Percentiles rank a stretch among this genome's conserved stretches.
Conservation (phyloP, 352 stramenopile genomes). For the Lagenidium giganteum region DNA sequence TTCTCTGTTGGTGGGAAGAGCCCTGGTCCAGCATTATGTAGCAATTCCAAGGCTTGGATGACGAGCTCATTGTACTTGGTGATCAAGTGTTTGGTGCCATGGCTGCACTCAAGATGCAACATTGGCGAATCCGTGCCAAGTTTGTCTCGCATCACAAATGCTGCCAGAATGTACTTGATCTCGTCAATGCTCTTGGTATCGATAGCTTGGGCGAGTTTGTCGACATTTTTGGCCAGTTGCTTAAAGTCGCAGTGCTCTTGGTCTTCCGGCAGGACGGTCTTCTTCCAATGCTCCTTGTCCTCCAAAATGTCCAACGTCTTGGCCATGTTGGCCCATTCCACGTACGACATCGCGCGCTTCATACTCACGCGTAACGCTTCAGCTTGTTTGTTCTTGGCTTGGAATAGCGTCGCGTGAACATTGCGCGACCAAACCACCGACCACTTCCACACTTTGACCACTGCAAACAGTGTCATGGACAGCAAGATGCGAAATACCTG, state of each 20-base stretch:
- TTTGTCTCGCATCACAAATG: slow-evolving; percentile 62
- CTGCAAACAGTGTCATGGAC: slow-evolving; percentile 41
- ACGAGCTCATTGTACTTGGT: slow-evolving; percentile 45
- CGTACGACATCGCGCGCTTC: slow-evolving; percentile 46
- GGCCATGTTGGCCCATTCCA: slow-evolving; percentile 59
- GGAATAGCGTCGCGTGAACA: slow-evolving; percentile 28
- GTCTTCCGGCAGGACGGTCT: slow-evolving; percentile 30
- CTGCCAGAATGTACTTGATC: slow-evolving; percentile 54
- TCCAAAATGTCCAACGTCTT: slow-evolving; percentile 55
- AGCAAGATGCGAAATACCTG: slow-evolving; percentile 56
- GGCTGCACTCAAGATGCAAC: slow-evolving; percentile 50
- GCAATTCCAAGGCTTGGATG: slow-evolving; percentile 35
- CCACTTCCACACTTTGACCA: slow-evolving; percentile 41
- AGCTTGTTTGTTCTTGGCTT: slow-evolving; percentile 42
- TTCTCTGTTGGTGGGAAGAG: slow-evolving; percentile 42
- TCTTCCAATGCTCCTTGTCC: slow-evolving; percentile 59
- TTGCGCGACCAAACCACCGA: slow-evolving; percentile 9
- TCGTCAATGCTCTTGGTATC: slow-evolving; percentile 34
- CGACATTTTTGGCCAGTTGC: slow-evolving; percentile 37
- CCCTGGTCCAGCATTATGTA: slow-evolving; percentile 19
- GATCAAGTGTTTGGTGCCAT: slow-evolving; percentile 57
- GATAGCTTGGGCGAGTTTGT: slow-evolving; percentile 26
- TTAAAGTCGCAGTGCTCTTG: slow-evolving; percentile 58
- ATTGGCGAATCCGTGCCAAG: slow-evolving; percentile 44
- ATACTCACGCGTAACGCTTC: slow-evolving; percentile 52